Conservation (phyloP, 345 rosid genomes). For the Euphorbia pulcherrima region DNA sequence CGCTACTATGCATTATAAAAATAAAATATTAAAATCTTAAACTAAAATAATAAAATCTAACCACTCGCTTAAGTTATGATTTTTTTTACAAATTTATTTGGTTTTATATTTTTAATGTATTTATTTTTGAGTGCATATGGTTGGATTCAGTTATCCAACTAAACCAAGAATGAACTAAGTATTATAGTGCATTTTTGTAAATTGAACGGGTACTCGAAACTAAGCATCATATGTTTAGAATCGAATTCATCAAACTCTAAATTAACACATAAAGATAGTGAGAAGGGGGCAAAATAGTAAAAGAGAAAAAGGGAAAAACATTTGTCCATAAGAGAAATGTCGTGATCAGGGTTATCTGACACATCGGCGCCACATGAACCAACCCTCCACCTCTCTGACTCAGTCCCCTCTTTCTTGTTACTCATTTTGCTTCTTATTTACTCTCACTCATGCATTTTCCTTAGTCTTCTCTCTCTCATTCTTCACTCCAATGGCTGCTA, state of each 20-base stretch:
- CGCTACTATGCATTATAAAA: no score
- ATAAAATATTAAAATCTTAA: no score
- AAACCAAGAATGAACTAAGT: no score
- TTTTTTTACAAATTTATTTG: no score
- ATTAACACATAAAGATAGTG: background rate
- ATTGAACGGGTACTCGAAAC: background rate
- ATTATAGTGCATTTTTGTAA: no score
- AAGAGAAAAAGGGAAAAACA: background rate
- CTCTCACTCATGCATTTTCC: background rate
- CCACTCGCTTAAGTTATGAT: no score
- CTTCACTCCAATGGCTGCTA: constrained; percentile 26
- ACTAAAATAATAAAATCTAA: no score
- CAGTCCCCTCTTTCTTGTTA: background rate
- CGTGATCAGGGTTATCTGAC: constrained; percentile 35
- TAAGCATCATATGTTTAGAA: background rate
- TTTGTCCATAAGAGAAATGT: constrained; percentile 30
- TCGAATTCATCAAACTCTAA: no score
- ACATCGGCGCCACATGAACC: constrained; percentile 29
- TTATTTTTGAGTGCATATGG: no score
- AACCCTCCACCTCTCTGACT: constrained; percentile 8
- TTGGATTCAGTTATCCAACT: no score
- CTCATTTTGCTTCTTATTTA: background rate
- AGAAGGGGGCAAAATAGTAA: constrained; percentile 22
- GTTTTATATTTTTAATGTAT: no score
- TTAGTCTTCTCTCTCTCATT: background rate